A percentile compares a stretch with the other conserved stretches of the same genome.
Evolutionary conservation across 2,329 filamentous ascomycete species (phyloP).

Genomic region (Pestalotiopsis sp.): DNA sequence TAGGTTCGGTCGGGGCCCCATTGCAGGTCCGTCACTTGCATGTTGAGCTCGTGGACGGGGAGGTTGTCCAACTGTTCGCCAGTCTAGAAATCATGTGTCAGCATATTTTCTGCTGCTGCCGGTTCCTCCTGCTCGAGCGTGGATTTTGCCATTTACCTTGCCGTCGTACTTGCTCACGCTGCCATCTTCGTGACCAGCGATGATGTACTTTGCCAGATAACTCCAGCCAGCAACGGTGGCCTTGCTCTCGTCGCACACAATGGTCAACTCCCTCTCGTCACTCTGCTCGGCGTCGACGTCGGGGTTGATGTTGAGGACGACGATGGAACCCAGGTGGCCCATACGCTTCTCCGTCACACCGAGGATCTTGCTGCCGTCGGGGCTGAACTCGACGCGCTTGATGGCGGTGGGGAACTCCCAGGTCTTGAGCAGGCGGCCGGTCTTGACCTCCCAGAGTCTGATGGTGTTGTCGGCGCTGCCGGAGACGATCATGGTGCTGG

Average conservation of each 20-base stretch:
- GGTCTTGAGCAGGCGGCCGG: slow-evolving; percentile 89
- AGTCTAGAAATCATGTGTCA: slow-evolving; percentile 47
- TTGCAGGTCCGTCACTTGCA: slow-evolving; percentile 88
- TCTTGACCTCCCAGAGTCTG: slow-evolving; percentile 93
- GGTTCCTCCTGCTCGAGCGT: background rate
- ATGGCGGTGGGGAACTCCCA: slow-evolving; percentile 98
- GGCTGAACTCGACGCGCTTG: slow-evolving; percentile 96
- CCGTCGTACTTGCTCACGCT: slow-evolving; percentile 89
- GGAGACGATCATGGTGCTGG: slow-evolving; percentile 87
- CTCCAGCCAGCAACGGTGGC: slow-evolving; percentile 97
- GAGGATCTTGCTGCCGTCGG: slow-evolving; percentile 87
- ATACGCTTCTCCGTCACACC: slow-evolving; percentile 99
- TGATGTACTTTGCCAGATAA: slow-evolving; percentile 93
- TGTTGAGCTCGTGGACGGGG: slow-evolving; percentile 83
- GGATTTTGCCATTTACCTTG: slow-evolving; percentile 63
- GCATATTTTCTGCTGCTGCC: background rate
- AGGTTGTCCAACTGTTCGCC: slow-evolving; percentile 82
- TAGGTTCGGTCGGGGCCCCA: slow-evolving; percentile 94
- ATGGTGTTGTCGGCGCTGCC: slow-evolving; percentile 99
- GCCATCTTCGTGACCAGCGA: slow-evolving; percentile 96
- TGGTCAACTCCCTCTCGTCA: slow-evolving; percentile 80
- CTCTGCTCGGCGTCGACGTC: slow-evolving; percentile 83
- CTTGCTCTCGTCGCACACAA: slow-evolving; percentile 95
- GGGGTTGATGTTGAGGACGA: slow-evolving; percentile 85
- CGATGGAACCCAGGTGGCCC: slow-evolving; percentile 92